Base-by-base conservation (phyloP, 2,329 filamentous ascomycete species). In the Cercospora berteroae region DNA sequence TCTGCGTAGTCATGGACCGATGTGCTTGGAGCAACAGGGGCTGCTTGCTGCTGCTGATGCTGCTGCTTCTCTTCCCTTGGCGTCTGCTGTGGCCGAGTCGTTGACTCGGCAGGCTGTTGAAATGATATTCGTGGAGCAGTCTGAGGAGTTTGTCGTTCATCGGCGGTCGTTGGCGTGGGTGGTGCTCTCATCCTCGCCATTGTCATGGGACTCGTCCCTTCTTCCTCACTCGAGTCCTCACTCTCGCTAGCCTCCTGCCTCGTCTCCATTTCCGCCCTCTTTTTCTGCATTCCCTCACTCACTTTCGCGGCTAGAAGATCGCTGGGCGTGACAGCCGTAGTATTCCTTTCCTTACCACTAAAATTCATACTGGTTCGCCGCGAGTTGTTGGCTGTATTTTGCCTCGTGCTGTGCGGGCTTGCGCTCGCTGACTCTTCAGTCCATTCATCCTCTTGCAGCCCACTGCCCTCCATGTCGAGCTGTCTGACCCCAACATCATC, bases 311-410 rank as follows among this genome's bases (percentile, higher is more conserved):
- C 66, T 18, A 68, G 20, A n/a, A 68, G 50, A 50, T 68, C 62
- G 50, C 62, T 63, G 13, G 66, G 66, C 42, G 67, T 60, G 52
- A 65, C 52, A 55, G 68, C 73, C 12, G 71, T 73, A n/a, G 65
- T 36, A 52, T 68, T 48, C 56, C 67, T 66, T 9, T 76, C 74
- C 31, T 57, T 63, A 10, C 44, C 61, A 25, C 31, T 33, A 18
- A 63, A 39, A 31, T 67, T 64, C 62, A 74, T 63, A 56, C 76
- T 78, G 9, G 74, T 65, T 62, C 75, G 73, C 42, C 76, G 64
- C n/a, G 75, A 77, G 57, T 79, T 79, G 63, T 78, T 77, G 18
- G 76, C 76, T 27, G 77, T 78, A 61, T 78, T 77, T 67, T 76
- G 73, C 60, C 77, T 70, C 36, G 77, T 79, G 68, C 77, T 78